phyloP scores from a whole-genome alignment of 2,329 filamentous ascomycete species.

The Metarhizium humberi region DNA sequence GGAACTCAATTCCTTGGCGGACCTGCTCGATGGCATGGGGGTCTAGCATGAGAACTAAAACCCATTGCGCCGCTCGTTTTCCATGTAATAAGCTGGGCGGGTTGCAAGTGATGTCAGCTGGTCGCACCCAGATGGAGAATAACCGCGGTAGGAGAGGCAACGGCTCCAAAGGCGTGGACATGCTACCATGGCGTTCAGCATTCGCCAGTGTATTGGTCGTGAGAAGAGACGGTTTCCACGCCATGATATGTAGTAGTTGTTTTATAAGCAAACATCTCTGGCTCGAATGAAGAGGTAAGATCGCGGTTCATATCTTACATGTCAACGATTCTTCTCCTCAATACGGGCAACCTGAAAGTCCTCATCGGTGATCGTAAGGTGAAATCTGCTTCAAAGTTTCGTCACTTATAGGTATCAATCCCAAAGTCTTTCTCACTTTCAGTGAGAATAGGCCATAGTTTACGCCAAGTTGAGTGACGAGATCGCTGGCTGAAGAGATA shows the following conservation, averaged over 20 bases:
- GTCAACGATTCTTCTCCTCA: slow-evolving; percentile 65
- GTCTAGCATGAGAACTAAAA: slow-evolving; percentile 56
- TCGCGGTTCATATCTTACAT: slow-evolving; percentile 21
- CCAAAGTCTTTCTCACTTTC: slow-evolving; percentile 76
- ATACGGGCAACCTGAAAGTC: slow-evolving; percentile 66
- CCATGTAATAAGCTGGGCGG: slow-evolving; percentile 33
- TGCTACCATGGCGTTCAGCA: slow-evolving; percentile 28
- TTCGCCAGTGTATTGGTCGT: not conserved
- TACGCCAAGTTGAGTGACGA: slow-evolving; percentile 69
- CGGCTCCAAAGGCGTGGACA: slow-evolving; percentile 65
- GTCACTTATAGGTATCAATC: slow-evolving; percentile 54
- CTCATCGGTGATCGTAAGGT: slow-evolving; percentile 65
- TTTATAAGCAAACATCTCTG: too few species aligned
- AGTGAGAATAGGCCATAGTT: slow-evolving; percentile 81
- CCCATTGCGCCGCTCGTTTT: slow-evolving; percentile 51
- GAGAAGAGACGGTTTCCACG: slow-evolving; percentile 25
- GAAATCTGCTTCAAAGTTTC: slow-evolving; percentile 73
- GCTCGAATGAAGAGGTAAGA: too few species aligned
- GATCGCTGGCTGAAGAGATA: slow-evolving; percentile 70
- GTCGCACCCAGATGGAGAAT: slow-evolving; percentile 64
- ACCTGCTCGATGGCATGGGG: slow-evolving; percentile 63
- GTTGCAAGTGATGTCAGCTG: slow-evolving; percentile 45
- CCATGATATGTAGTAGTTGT: slow-evolving; percentile 42
- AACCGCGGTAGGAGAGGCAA: slow-evolving; percentile 67
- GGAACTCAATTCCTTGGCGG: slow-evolving; percentile 61